Evolutionary conservation across 73 alveolate genomes (phyloP).

Genomic region (Durusdinium trenchii): DNA sequence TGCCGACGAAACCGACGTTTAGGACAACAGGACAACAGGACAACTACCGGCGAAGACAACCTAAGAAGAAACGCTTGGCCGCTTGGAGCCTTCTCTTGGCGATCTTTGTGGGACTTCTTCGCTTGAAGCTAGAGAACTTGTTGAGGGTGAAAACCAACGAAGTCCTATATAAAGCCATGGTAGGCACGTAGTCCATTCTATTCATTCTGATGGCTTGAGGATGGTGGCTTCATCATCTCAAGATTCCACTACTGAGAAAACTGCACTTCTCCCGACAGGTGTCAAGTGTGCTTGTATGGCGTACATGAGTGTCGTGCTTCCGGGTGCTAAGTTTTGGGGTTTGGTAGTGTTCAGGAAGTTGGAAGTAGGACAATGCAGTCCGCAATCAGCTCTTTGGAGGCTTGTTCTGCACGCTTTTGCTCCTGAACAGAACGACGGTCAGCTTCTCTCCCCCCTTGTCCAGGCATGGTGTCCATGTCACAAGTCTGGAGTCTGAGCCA

Average conservation of each 20-base stretch:
- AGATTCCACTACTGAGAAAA: too few species aligned
- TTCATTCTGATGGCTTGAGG: too few species aligned
- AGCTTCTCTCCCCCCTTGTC: background rate
- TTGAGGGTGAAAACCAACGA: background rate
- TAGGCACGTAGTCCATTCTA: too few species aligned
- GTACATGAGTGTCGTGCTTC: too few species aligned
- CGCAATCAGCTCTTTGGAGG: constrained; percentile 82
- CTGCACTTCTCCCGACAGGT: too few species aligned
- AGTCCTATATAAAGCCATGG: background rate
- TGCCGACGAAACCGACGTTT: too few species aligned
- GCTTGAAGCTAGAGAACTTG: background rate
- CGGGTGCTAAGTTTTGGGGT: background rate
- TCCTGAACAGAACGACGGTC: background rate
- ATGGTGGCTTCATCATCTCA: too few species aligned
- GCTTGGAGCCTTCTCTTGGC: background rate
- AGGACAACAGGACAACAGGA: too few species aligned
- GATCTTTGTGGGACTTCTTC: too few species aligned
- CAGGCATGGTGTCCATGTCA: background rate
- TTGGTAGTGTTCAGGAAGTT: background rate
- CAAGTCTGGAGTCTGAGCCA: background rate
- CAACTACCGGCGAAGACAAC: too few species aligned
- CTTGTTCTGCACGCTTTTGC: constrained; percentile 66
- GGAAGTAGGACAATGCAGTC: background rate
- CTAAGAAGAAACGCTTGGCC: background rate
- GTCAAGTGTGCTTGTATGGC: too few species aligned